A percentile compares a stretch with the other conserved stretches of the same genome.
Evolutionary conservation across 495 filamentous ascomycete genomes (phyloP).

Genomic region (Neurospora sp.): DNA sequence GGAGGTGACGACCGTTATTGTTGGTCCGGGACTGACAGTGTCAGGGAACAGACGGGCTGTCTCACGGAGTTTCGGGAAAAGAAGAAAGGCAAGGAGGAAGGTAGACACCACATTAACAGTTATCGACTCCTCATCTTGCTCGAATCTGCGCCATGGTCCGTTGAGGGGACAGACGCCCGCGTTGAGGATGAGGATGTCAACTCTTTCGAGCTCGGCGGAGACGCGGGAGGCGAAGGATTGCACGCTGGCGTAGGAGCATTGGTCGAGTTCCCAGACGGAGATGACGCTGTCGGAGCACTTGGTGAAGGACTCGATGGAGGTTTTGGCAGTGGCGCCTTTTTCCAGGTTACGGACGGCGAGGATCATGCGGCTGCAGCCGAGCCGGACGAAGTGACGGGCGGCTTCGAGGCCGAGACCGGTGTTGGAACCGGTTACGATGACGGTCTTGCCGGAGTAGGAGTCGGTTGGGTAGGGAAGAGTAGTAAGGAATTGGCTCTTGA

Average conservation of each 20-base stretch:
- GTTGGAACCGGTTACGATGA: conserved; percentile 47
- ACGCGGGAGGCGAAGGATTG: conserved; percentile 15
- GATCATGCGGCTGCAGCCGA: conserved; percentile 35
- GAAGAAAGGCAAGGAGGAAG: conserved; percentile 32
- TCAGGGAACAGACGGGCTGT: conserved; percentile 11
- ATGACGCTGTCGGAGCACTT: conserved; percentile 33
- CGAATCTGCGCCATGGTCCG: conserved; percentile 5
- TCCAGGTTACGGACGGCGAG: conserved; percentile 33
- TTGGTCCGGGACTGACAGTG: conserved; percentile 7
- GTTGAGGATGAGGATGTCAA: conserved; percentile 39
- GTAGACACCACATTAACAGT: conserved; percentile 47
- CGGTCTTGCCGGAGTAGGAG: conserved; percentile 22
- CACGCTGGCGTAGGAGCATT: conserved; percentile 23
- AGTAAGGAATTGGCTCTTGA: conserved; percentile 5
- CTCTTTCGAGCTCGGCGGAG: conserved; percentile 17
- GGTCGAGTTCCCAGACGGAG: conserved; percentile 43
- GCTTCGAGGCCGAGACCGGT: conserved; percentile 45
- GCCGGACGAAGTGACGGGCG: conserved; percentile 31
- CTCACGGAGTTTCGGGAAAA: conserved; percentile 32
- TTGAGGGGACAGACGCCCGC: conserved; percentile 23
- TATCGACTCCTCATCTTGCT: conserved; percentile 35
- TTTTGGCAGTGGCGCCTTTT: conserved; percentile 35
- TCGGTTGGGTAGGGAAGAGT: conserved; percentile 6
- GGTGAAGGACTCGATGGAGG: conserved; percentile 28
- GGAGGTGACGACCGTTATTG: conserved; percentile 22